A percentile compares a stretch with the other conserved stretches of the same genome.
Evolutionary conservation across 1,284 basidiomycete genomes (phyloP).

Genomic region (Cryptococcus sp.): DNA sequence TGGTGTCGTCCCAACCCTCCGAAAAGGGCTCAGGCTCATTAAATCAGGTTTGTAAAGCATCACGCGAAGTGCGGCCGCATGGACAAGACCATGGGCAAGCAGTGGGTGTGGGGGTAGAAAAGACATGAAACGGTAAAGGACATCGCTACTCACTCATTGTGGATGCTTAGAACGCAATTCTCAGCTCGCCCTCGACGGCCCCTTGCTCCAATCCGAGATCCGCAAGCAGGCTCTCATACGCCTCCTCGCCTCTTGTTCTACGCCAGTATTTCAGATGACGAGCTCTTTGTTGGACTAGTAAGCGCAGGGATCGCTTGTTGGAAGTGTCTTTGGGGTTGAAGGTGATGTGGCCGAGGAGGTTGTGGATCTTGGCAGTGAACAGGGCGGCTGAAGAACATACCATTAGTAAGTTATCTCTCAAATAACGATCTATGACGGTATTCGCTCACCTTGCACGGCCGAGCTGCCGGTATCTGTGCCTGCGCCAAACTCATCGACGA

Average conservation of each 20-base stretch:
- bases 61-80: conserved; percentile 17
- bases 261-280: conserved; percentile 82
- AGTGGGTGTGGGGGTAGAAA: neutral
- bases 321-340: conserved; percentile 73
- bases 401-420: neutral
- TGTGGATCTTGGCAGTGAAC: conserved; percentile 81
- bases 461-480: conserved; percentile 77
- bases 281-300: conserved; percentile 78
- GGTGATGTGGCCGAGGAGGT: conserved; percentile 72
- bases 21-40: conserved; percentile 50
- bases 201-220: conserved; percentile 75
- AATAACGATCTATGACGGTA: neutral
- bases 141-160: neutral
- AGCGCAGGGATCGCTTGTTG: conserved; percentile 71
- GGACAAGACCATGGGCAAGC: neutral
- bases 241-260: conserved; percentile 63
- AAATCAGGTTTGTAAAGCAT: conserved; percentile 55
- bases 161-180: conserved; percentile 11
- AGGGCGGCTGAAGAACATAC: conserved; percentile 67
- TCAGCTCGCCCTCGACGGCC: conserved; percentile 86
- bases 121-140: neutral
- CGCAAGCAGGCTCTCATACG: conserved; percentile 70
- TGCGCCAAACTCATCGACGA: conserved; percentile 74
- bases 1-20: conserved; percentile 24
- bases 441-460: conserved; percentile 78